A percentile compares a stretch with the other conserved stretches of the same genome.
These are phyloP conservation scores for Fragilariopsis cylindrus DNA, from an alignment of 108 stramenopile species.

Conservation along the genomic window DNA sequence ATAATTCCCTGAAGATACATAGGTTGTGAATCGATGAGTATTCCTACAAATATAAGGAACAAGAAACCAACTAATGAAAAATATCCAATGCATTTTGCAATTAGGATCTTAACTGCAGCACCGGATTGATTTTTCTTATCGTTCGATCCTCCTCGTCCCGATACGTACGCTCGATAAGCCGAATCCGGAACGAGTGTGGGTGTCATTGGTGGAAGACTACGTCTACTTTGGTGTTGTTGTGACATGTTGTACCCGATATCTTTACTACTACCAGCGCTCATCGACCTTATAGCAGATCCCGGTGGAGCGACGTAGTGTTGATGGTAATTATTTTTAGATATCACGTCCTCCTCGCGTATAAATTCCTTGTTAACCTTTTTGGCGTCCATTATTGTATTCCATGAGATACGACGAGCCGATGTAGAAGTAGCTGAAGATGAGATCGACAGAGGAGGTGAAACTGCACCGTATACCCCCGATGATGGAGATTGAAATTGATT, in stretches of 20 bases:
- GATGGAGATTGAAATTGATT: conserved; percentile 3
- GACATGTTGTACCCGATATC: not conserved
- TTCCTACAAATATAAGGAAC: conserved; percentile 40
- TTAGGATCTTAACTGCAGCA: conserved; percentile 15
- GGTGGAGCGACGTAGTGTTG: not conserved
- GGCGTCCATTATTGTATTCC: conserved; percentile 18
- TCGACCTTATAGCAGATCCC: not conserved
- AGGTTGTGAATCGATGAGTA: conserved; percentile 49
- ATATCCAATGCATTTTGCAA: conserved; percentile 31
- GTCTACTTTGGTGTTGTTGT: not conserved
- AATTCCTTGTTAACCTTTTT: conserved; percentile 2
- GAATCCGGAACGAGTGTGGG: conserved; percentile 32
- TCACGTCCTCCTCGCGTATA: not conserved
- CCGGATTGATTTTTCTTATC: not conserved
- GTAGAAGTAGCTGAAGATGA: conserved; percentile 4
- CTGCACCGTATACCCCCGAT: not conserved
- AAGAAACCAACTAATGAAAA: conserved; percentile 39
- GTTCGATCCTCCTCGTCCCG: conserved; percentile 9
- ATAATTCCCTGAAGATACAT: conserved; percentile 40
- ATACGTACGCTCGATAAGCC: conserved; percentile 20
- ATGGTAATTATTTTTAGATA: not conserved
- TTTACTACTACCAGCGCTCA: not conserved
- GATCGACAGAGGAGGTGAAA: conserved; percentile 1
- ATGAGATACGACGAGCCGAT: not conserved
- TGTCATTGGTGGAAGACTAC: conserved; percentile 14